Conservation (phyloP, 2,329 filamentous ascomycete species). For the Ophiostoma himal-ulmi region DNA sequence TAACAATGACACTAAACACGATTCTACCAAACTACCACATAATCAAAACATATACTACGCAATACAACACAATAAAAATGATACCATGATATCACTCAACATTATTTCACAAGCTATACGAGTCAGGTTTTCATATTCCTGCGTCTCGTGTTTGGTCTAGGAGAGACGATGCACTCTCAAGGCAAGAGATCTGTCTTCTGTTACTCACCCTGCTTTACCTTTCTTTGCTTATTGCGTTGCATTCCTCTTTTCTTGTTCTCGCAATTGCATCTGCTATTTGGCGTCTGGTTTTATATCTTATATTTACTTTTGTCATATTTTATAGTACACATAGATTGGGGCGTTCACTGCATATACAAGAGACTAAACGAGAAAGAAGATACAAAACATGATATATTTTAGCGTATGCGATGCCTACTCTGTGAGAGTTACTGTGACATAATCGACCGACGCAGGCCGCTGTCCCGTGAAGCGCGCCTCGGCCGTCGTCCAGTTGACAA, state of each 20-base stretch:
- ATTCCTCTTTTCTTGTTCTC: neutral
- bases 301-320: neutral
- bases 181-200: neutral
- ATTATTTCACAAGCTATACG: neutral
- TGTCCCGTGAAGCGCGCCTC: conserved; percentile 49
- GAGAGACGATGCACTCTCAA: neutral
- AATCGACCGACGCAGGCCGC: neutral
- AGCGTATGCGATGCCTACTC: neutral
- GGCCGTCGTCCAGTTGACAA: conserved; percentile 70
- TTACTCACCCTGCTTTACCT: neutral
- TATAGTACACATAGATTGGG: conserved; percentile 16
- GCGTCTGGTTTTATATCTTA: conserved; percentile 16
- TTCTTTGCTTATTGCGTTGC: neutral
- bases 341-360: conserved; percentile 12
- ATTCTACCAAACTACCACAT: neutral
- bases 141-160: neutral
- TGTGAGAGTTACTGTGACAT: neutral
- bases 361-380: neutral
- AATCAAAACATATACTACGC: neutral
- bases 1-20: neutral
- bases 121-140: neutral
- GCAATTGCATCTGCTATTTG: neutral
- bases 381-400: neutral
- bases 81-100: neutral
- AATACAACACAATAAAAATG: neutral